Base-by-base conservation (phyloP, 2,329 filamentous ascomycete genomes). In the Chaetomiaceae sp. region DNA sequence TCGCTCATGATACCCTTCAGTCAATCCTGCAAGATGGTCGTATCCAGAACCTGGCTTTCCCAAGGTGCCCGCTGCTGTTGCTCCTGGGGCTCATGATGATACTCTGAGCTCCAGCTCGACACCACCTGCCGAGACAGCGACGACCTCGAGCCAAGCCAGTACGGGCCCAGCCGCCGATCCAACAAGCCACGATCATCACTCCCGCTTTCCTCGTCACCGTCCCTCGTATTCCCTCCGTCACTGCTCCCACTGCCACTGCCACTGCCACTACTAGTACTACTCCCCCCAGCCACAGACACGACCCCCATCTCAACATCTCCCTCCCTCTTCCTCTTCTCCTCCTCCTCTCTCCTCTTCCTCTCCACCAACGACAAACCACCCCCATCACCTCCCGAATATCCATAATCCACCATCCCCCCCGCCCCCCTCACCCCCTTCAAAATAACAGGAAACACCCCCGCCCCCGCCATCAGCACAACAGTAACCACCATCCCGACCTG, bases 401-500 rank as follows among this genome's bases (percentile, higher is more conserved):
- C 10, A 20, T n/a, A n/a, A 54, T 67, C 69, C 3, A 67, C 70
- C 42, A 74, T 47, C 4, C 25, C 43, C 52, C 70, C 71, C 0
- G 75, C 79, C 51, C 78, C 74, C 12, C 59, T 64, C n/a, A 72
- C 66, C 21, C 71, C 57, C 34, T 70, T 69, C 16, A 82, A 63
- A 55, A 77, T 79, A 4, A 76, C 54, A 0, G 78, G 73, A 52
- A 78, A 81, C 2, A 71, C 58, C 30, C 74, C 65, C 17, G 73
- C 72, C 20, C 73, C 63, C 1, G 70, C 69, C 43, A 79, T 69
- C 21, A 82, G 64, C 3, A 68, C 73, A 3, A 85, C 68, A n/a
- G 42, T 30, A 2, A 87, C 79, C 4, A 90, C 73, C 27, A 81
- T 68, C 64, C 86, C 87, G 0, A 83, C 81, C 30, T 77, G 76